Conservation (phyloP, 1,284 basidiomycete species). For the Termitomyces sp. region DNA sequence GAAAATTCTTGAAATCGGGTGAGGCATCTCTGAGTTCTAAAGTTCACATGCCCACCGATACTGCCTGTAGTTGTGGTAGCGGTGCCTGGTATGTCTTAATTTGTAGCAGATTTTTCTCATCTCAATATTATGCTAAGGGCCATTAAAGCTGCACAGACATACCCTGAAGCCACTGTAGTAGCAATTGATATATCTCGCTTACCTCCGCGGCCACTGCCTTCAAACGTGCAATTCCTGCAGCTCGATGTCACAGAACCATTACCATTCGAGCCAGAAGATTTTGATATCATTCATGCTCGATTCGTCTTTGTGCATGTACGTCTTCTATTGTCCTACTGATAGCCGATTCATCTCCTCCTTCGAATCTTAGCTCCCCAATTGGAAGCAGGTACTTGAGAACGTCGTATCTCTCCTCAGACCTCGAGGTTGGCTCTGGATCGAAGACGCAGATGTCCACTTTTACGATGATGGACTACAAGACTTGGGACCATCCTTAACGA, state of each 20-base stretch:
- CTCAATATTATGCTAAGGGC: not conserved
- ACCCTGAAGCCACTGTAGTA: slow-evolving; percentile 6
- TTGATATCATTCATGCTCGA: not conserved
- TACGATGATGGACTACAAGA: slow-evolving; percentile 4
- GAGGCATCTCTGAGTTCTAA: not conserved
- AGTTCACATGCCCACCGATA: not conserved
- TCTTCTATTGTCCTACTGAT: not conserved
- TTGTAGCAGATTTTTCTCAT: not conserved
- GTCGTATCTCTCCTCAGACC: slow-evolving; percentile 3
- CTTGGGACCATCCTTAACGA: not conserved
- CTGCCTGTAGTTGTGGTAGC: not conserved
- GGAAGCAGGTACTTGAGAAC: not conserved
- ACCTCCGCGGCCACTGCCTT: slow-evolving; percentile 3
- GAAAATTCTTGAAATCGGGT: slow-evolving; percentile 10
- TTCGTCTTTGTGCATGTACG: not conserved
- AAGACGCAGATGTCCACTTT: not conserved
- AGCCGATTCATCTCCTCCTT: not conserved
- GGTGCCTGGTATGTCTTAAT: slow-evolving; percentile 2
- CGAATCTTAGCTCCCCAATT: not conserved
- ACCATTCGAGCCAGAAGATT: slow-evolving; percentile 1
- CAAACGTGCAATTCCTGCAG: slow-evolving; percentile 5
- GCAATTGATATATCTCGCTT: slow-evolving; percentile 7
- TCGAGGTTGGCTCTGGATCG: slow-evolving; percentile 8
- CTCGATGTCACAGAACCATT: not conserved
- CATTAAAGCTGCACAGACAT: slow-evolving; percentile 7